Evolutionary conservation across 441 rosid genomes (phyloP).

Genomic region (Metrosideros polymorpha): DNA sequence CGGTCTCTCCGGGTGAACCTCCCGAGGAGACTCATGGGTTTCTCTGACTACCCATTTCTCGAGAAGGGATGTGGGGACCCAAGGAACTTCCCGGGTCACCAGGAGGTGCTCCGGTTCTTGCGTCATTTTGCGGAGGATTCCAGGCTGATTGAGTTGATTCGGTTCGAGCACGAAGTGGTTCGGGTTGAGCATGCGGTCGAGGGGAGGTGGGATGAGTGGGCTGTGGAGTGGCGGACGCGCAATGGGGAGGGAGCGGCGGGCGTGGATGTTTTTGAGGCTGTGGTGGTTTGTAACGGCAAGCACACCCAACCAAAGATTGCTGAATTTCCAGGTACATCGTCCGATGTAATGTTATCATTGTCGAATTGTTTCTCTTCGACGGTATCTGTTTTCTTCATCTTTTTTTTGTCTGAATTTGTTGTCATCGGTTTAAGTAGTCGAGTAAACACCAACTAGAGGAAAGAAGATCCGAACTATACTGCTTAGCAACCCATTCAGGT

Average conservation of each 20-base stretch:
- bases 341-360: neutral
- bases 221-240: neutral
- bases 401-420: neutral
- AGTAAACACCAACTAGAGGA: neutral
- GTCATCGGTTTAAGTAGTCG: neutral
- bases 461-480: neutral
- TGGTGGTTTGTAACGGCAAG: slow-evolving; percentile 6
- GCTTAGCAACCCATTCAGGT: neutral
- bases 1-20: slow-evolving; percentile 1
- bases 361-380: neutral
- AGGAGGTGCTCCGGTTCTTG: slow-evolving; percentile 4
- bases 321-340: neutral
- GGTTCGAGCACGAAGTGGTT: neutral
- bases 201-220: neutral
- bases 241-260: neutral
- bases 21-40: slow-evolving; percentile 2
- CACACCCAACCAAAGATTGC: neutral
- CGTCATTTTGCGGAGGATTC: neutral
- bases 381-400: neutral
- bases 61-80: neutral
- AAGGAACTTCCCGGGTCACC: slow-evolving; percentile 3
- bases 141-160: neutral
- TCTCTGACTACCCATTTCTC: neutral
- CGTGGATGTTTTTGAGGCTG: slow-evolving; percentile 3
- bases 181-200: neutral